Percentiles rank a stretch among this genome's conserved stretches.
phyloP scores from a whole-genome alignment of 352 stramenopile genomes.

The Aphanomyces cochlioides region DNA sequence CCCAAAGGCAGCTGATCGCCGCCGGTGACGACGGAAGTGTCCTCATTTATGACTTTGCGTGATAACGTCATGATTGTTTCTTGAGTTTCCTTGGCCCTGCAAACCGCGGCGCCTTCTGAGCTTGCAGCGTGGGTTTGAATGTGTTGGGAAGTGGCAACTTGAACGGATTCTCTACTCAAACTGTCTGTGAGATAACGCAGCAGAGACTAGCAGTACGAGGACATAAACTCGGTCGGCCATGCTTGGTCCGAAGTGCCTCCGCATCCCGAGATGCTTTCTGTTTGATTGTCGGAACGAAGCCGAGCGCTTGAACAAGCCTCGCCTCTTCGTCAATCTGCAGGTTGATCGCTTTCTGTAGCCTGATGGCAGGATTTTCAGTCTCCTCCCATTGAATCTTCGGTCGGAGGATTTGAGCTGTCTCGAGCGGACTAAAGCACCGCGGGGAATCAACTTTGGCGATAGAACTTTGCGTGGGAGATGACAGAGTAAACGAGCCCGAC shows the following conservation, averaged over 20 bases:
- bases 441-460: background rate
- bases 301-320: slow-evolving; percentile 2
- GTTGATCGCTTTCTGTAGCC: background rate
- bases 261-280: background rate
- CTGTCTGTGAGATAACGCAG: background rate
- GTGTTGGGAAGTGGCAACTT: background rate
- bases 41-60: slow-evolving; percentile 54
- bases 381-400: slow-evolving; percentile 8
- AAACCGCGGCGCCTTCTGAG: background rate
- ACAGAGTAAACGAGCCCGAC: background rate
- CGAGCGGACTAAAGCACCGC: background rate
- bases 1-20: slow-evolving; percentile 50
- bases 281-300: background rate
- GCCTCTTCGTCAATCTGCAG: background rate
- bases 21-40: slow-evolving; percentile 80
- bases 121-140: background rate
- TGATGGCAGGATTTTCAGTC: background rate
- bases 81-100: background rate
- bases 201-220: background rate
- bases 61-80: background rate
- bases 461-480: background rate
- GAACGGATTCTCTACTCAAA: background rate
- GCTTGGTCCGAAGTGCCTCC: background rate
- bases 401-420: slow-evolving; percentile 6
- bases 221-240: background rate